Conservation (phyloP, 257 asterid genomes). For the Solanum microdontum region DNA sequence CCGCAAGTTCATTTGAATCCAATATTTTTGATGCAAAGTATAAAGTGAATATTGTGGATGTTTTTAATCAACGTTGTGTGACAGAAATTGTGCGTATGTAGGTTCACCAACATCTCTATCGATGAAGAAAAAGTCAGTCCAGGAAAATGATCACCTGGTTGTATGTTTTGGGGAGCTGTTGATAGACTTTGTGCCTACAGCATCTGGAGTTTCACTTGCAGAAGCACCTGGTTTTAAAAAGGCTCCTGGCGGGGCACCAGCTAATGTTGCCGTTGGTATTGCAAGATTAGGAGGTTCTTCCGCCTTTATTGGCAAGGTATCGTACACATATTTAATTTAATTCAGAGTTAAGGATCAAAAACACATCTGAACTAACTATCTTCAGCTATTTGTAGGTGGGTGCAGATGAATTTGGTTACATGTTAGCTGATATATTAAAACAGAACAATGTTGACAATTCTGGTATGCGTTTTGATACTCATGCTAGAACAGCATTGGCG, state of each 20-base stretch:
- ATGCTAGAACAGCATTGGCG: constrained; percentile 26
- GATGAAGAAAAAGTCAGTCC: not conserved
- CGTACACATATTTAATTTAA: too few relatives aligned
- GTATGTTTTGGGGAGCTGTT: constrained; percentile 90
- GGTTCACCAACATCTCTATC: not conserved
- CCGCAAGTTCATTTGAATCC: not conserved
- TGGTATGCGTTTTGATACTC: constrained; percentile 16
- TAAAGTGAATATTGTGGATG: too few relatives aligned
- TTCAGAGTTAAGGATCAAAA: not conserved
- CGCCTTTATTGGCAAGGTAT: constrained; percentile 77
- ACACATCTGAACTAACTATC: not conserved
- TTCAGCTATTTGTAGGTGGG: constrained; percentile 12
- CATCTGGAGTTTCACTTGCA: constrained; percentile 74
- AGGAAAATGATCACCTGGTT: constrained; percentile 20
- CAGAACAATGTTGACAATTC: constrained; percentile 16
- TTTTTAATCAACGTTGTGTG: too few relatives aligned
- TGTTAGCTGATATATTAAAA: constrained; percentile 21
- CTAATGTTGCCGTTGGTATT: constrained; percentile 82
- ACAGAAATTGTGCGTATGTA: too few relatives aligned
- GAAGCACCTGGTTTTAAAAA: constrained; percentile 85
- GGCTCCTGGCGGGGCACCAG: constrained; percentile 92
- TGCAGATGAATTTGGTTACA: constrained; percentile 22
- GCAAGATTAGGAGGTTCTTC: constrained; percentile 78
- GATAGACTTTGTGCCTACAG: constrained; percentile 90
- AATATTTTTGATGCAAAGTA: too few relatives aligned